Evolutionary conservation across 2,329 filamentous ascomycete genomes (phyloP), one percentile per base, ranked within the genome.

Genomic region (Cercospora janseana): DNA sequence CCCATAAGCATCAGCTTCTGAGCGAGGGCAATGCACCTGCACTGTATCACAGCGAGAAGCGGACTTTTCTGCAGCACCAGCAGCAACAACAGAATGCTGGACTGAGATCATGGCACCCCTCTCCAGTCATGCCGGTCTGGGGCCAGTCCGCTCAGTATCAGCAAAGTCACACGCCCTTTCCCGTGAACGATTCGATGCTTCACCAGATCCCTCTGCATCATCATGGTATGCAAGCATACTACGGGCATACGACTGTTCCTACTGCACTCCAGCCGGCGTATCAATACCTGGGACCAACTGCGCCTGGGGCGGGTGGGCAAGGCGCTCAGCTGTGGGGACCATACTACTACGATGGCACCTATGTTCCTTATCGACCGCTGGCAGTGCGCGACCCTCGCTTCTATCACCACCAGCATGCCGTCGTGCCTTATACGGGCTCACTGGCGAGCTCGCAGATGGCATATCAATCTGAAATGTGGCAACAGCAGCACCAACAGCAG

Each of bases 1-100:
- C 64, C 24, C 83, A 85, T 1, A 96, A 96, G 70, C 90, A 95
- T 66, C 82, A 95, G 66, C 76, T 93, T 15, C 75, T 79, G 26
- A 71, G 78, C 21, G 71, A 74, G 15, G 60, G 38, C 20, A 52
- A 43, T 26, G 24, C 47, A 10, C 6, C 47, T 8, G 43, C 41
- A 31, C 46, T 46, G 71, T 74, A 49, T 68, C 69, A 46, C 62
- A 64, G 53, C 42, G 47, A 49, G 45, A 65, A 63, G 50, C 60
- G 56, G 41, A 66, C 60, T 4, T 66, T 66, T 44, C 49, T 61
- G 7, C 52, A 66, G 55, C 60, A 58, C 23, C 59, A 66, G 35
- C 64, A 64, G 48, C 63, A 54, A 55, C 61, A 52, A 26, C 52
- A 59, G 45, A 52, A 55, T 31, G 50, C 47, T 20, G 54, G 34